Evolutionary conservation across 495 filamentous ascomycete species (phyloP), one percentile per base, ranked within the genome.

Genomic region (Penicillium fimorum): DNA sequence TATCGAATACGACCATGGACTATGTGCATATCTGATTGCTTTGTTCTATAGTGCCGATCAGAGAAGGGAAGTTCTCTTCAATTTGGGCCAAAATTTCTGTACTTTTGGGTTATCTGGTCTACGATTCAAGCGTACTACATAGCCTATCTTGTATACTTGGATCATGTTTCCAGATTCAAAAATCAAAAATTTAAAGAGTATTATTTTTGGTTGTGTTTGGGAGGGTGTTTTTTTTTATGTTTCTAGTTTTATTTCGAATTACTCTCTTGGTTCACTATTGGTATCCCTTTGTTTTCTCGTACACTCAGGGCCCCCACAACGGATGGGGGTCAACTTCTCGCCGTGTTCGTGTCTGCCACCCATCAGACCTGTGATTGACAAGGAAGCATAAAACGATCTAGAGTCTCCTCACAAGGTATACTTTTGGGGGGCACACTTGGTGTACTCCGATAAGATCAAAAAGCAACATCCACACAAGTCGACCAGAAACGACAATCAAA

Each of bases 401-500:
- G 27, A 27, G 10, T 6, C 38, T 32, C 25, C 27, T 30, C 25
- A 32, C 11, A 44, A 32, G 25, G n/a, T 51, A 52, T 8, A 52
- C 38, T 52, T 52, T 52, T 52, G 38, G 13, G 22, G 25, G 24
- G 29, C 6, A 52, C 50, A 52, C 38, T 37, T 12, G 10, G 38
- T 52, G 27, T 22, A 52, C 27, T 10, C 37, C 22, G 35, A 18
- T 33, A 12, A 43, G 30, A 17, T 27, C 22, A 43, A 42, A 24
- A 20, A 30, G 22, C 13, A 44, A 45, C 4, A 54, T 13, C 41
- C 33, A 37, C 33, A 33, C 20, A 41, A 29, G 20, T 27, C 4
- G 17, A 43, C 24, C 50, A 52, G 33, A 29, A 29, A 27, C 27
- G 42, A 33, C 12, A 30, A 45, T 55, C 44, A 73, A 13, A 61